Conservation (phyloP, 2,329 filamentous ascomycete species). For the Xylaria sp. region DNA sequence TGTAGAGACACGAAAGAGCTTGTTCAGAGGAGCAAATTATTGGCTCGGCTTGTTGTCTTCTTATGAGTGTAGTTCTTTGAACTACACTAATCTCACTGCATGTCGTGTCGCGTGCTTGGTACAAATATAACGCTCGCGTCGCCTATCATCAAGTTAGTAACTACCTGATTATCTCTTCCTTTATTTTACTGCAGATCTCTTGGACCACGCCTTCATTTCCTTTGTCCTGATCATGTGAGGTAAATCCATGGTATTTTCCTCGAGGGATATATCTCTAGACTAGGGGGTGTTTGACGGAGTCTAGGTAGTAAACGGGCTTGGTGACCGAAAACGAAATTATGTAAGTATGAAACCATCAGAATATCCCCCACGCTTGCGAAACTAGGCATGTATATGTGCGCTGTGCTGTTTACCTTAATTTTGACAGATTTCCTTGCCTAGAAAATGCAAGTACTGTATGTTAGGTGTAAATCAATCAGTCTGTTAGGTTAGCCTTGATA, state of each 20-base stretch:
- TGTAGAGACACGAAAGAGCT: not conserved
- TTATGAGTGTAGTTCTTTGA: not conserved
- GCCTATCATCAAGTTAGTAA: not conserved
- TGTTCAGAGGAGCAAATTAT: not conserved
- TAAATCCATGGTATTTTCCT: not conserved
- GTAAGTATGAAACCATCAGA: not conserved
- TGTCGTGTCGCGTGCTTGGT: not conserved
- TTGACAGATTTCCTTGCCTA: not conserved
- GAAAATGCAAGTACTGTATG: not conserved
- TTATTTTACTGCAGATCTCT: not conserved
- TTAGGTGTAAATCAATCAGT: not conserved
- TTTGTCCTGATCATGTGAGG: not conserved
- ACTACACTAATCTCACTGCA: not conserved
- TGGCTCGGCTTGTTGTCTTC: not conserved
- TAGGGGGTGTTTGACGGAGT: not conserved
- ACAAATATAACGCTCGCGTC: not conserved
- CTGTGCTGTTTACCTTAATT: constrained; percentile 4
- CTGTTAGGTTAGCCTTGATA: not conserved
- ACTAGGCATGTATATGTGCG: not conserved
- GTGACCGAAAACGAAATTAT: not conserved
- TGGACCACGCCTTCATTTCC: not conserved
- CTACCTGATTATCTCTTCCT: not conserved
- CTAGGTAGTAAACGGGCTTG: not conserved
- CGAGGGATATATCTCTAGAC: not conserved
- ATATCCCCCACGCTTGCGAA: not conserved